phyloP scores from a whole-genome alignment of 306 rosid genomes.

The Purshia tridentata region DNA sequence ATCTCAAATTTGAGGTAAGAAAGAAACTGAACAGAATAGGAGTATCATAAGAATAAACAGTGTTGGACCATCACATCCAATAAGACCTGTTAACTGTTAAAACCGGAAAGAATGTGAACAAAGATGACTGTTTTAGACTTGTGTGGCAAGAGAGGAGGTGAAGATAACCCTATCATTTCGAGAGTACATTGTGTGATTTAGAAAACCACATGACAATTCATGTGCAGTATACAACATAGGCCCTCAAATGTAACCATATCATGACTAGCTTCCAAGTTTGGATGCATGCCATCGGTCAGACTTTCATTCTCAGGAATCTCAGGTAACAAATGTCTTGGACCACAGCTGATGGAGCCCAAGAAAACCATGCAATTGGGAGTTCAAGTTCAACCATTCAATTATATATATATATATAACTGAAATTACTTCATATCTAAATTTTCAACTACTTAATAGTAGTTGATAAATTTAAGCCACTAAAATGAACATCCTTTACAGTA shows the following conservation, averaged over 20 bases:
- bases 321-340: background rate
- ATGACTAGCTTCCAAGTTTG: background rate
- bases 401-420: conserved; percentile 4
- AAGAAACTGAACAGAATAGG: conserved; percentile 25
- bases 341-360: background rate
- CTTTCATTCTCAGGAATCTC: background rate
- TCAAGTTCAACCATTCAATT: conserved; percentile 29
- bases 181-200: too few species aligned
- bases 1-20: conserved; percentile 7
- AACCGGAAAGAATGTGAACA: too few species aligned
- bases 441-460: conserved; percentile 34
- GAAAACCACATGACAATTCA: too few species aligned
- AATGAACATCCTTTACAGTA: conserved; percentile 31
- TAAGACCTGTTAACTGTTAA: too few species aligned
- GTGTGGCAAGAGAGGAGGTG: too few species aligned
- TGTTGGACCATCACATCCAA: too few species aligned
- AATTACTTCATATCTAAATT: conserved; percentile 14
- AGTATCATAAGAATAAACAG: background rate
- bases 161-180: too few species aligned
- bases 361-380: conserved; percentile 9
- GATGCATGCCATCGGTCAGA: background rate
- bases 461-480: conserved; percentile 25
- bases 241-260: background rate
- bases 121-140: too few species aligned
- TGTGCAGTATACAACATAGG: conserved; percentile 1